These are phyloP conservation scores for Geoglossum cookeanum DNA, from an alignment of 2,329 filamentous ascomycete species.

Conservation along the genomic window DNA sequence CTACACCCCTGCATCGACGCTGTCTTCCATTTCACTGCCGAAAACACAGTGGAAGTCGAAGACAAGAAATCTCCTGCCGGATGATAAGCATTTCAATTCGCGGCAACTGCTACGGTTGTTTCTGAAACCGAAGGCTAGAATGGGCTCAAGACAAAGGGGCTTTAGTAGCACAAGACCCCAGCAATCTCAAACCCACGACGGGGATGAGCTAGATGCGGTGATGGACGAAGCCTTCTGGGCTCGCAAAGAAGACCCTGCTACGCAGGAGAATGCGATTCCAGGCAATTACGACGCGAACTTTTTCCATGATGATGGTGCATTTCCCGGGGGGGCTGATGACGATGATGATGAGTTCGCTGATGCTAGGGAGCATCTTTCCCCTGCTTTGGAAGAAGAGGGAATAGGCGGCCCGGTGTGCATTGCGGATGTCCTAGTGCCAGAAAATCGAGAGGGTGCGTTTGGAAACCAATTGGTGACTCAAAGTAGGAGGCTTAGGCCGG, in stretches of 20 bases:
- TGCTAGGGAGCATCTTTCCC: slow-evolving; percentile 60
- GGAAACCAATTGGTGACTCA: slow-evolving; percentile 44
- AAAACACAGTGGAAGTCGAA: slow-evolving; percentile 95
- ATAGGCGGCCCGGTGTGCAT: slow-evolving; percentile 6
- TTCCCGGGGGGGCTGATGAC: slow-evolving; percentile 45
- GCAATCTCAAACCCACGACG: slow-evolving; percentile 21
- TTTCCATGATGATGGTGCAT: slow-evolving; percentile 74
- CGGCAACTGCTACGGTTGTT: slow-evolving; percentile 77
- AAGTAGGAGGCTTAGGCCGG: slow-evolving; percentile 37
- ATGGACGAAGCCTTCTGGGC: slow-evolving; percentile 97
- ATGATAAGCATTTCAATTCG: slow-evolving; percentile 97
- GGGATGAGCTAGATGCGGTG: slow-evolving; percentile 47
- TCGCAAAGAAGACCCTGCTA: slow-evolving; percentile 32
- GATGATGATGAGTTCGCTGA: slow-evolving; percentile 62
- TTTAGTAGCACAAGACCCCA: slow-evolving; percentile 25
- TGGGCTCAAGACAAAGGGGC: slow-evolving; percentile 45
- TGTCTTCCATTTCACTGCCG: slow-evolving; percentile 63
- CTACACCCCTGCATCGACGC: slow-evolving; percentile 64
- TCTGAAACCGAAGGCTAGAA: slow-evolving; percentile 78
- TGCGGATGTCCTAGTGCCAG: slow-evolving; percentile 6
- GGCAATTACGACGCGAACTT: slow-evolving; percentile 95
- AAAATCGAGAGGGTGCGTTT: slow-evolving; percentile 33
- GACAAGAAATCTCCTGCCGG: slow-evolving; percentile 76
- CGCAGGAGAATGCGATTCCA: slow-evolving; percentile 38
- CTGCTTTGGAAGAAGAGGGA: slow-evolving; percentile 33